phyloP scores from a whole-genome alignment of 495 filamentous ascomycete species.

The Tuber borchii region DNA sequence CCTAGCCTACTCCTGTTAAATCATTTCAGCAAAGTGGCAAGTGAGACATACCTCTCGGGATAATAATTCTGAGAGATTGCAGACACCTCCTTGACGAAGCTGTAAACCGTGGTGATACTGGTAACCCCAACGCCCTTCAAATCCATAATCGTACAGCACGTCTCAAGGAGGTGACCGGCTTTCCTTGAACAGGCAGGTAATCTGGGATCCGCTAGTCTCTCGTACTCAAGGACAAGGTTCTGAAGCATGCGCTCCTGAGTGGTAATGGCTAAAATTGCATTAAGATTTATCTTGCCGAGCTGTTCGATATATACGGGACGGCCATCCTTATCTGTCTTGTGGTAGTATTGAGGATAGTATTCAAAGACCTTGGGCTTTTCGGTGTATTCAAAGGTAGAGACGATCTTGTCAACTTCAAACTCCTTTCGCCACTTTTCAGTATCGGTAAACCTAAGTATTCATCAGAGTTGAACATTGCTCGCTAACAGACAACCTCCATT shows the following conservation, averaged over 20 bases:
- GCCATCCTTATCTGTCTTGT: slow-evolving; percentile 97
- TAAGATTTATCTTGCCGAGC: slow-evolving; percentile 83
- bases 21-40: slow-evolving; percentile 2
- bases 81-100: slow-evolving; percentile 61
- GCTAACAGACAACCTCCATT: background rate
- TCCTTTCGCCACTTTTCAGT: slow-evolving; percentile 85
- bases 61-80: slow-evolving; percentile 88
- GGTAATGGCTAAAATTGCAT: slow-evolving; percentile 83
- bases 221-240: slow-evolving; percentile 92
- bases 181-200: slow-evolving; percentile 92
- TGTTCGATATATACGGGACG: slow-evolving; percentile 94
- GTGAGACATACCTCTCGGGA: slow-evolving; percentile 59
- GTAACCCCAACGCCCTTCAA: slow-evolving; percentile 81
- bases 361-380: slow-evolving; percentile 82
- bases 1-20: slow-evolving; percentile 27
- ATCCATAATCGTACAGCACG: slow-evolving; percentile 94
- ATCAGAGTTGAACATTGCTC: background rate
- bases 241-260: slow-evolving; percentile 85
- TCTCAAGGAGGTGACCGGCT: slow-evolving; percentile 79
- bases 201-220: slow-evolving; percentile 85
- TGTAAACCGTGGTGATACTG: slow-evolving; percentile 67
- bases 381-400: slow-evolving; percentile 71
- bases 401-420: slow-evolving; percentile 72
- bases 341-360: slow-evolving; percentile 97
- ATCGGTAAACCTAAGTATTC: slow-evolving; percentile 66